These are phyloP conservation scores for Picochlorum sp. DNA, from an alignment of 139 green algal species.

Conservation along the genomic window DNA sequence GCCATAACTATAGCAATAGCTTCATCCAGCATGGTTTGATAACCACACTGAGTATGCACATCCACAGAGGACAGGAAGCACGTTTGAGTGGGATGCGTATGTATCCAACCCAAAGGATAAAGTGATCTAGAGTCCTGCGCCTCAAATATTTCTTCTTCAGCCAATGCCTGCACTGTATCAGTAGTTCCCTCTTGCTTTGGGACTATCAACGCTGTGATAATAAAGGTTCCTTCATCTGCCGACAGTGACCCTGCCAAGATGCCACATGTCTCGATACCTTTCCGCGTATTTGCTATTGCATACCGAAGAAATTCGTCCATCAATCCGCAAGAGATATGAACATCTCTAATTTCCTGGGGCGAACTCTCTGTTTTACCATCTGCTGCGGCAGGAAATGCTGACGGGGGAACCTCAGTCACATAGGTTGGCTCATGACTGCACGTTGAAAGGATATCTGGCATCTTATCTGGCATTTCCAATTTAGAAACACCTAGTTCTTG, in stretches of 20 bases:
- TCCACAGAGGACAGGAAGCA: slow-evolving; percentile 95
- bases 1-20: slow-evolving; percentile 95
- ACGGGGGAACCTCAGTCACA: too few species aligned
- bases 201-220: slow-evolving; percentile 80
- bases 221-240: slow-evolving; percentile 56
- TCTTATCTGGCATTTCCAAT: not conserved
- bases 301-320: slow-evolving; percentile 82
- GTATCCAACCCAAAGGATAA: slow-evolving; percentile 92
- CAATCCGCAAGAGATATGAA: slow-evolving; percentile 68
- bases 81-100: slow-evolving; percentile 91
- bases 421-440: not conserved
- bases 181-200: slow-evolving; percentile 82
- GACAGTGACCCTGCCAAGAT: slow-evolving; percentile 72
- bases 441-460: not conserved
- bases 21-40: slow-evolving; percentile 91
- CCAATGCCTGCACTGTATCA: slow-evolving; percentile 52
- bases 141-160: slow-evolving; percentile 88
- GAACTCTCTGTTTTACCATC: too few species aligned
- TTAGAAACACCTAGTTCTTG: not conserved
- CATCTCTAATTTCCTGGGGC: slow-evolving; percentile 37
- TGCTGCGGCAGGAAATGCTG: too few species aligned
- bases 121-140: slow-evolving; percentile 45
- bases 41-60: slow-evolving; percentile 85
- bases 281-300: slow-evolving; percentile 43
- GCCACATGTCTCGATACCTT: slow-evolving; percentile 76